These are phyloP conservation scores for Populus trichocarpa DNA, from an alignment of 441 rosid species.

Conservation along the genomic window DNA sequence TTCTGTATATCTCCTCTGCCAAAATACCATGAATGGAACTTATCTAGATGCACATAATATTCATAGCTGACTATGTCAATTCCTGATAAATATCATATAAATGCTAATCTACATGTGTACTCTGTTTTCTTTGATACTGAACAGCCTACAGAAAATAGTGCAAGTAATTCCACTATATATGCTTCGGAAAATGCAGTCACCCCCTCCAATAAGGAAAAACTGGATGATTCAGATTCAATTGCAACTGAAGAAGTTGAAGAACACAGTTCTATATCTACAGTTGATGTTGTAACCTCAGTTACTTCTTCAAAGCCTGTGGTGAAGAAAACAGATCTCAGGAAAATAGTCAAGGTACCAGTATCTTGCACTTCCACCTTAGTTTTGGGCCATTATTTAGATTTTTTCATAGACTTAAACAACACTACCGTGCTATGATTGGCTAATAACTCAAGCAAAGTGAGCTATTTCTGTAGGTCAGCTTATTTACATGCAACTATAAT, in stretches of 20 bases:
- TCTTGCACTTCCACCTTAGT: conserved; percentile 8
- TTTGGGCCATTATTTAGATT: background rate
- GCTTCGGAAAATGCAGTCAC: conserved; percentile 14
- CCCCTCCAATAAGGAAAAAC: conserved; percentile 16
- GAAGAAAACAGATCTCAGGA: conserved; percentile 23
- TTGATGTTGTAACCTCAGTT: conserved; percentile 29
- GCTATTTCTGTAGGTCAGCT: conserved; percentile 2
- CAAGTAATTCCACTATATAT: conserved; percentile 21
- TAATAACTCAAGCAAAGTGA: background rate
- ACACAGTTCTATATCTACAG: conserved; percentile 25
- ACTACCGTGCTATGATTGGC: background rate
- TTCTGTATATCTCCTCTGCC: background rate
- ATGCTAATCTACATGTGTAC: conserved; percentile 13
- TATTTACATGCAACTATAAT: no score
- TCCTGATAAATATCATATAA: background rate
- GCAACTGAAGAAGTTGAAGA: conserved; percentile 36
- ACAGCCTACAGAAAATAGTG: conserved; percentile 32
- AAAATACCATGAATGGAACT: background rate
- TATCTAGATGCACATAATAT: background rate
- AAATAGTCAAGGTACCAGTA: conserved; percentile 30
- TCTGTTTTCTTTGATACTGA: conserved; percentile 19
- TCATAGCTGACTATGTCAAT: background rate
- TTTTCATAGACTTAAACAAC: background rate
- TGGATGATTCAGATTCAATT: conserved; percentile 21
- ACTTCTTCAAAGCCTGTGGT: conserved; percentile 23